These are phyloP conservation scores for Xylaria venustula DNA, from an alignment of 495 filamentous ascomycete species.

Conservation along the genomic window DNA sequence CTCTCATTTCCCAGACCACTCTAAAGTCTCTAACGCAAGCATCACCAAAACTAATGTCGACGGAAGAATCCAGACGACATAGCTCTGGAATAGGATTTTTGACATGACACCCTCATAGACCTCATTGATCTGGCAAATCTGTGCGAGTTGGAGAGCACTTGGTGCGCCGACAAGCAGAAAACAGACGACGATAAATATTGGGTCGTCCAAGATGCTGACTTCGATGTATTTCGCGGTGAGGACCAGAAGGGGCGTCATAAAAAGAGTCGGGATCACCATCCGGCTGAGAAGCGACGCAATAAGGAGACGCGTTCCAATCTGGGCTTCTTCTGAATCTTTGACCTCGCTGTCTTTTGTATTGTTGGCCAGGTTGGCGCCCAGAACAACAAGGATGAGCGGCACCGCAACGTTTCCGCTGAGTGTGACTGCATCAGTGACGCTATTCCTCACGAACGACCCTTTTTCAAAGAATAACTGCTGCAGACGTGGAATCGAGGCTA, in stretches of 20 bases:
- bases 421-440: slow-evolving; percentile 80
- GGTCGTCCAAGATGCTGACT: slow-evolving; percentile 92
- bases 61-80: slow-evolving; percentile 95
- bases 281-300: slow-evolving; percentile 81
- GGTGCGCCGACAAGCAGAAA: slow-evolving; percentile 94
- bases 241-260: slow-evolving; percentile 92
- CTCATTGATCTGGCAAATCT: slow-evolving; percentile 98
- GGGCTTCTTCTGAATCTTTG: slow-evolving; percentile 63
- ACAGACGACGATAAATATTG: slow-evolving; percentile 96
- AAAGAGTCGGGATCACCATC: slow-evolving; percentile 87
- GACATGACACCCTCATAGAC: slow-evolving; percentile 95
- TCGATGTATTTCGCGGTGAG: slow-evolving; percentile 89
- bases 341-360: slow-evolving; percentile 65
- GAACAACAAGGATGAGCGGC: slow-evolving; percentile 91
- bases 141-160: slow-evolving; percentile 89
- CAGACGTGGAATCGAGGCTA: slow-evolving; percentile 84
- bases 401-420: slow-evolving; percentile 91
- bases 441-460: slow-evolving; percentile 89
- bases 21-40: slow-evolving; percentile 86
- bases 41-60: slow-evolving; percentile 89
- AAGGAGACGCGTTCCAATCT: slow-evolving; percentile 70
- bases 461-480: slow-evolving; percentile 84
- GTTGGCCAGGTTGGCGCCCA: slow-evolving; percentile 85
- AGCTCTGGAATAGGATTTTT: slow-evolving; percentile 92
- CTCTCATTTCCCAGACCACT: slow-evolving; percentile 65